phyloP scores from a whole-genome alignment of 2,329 filamentous ascomycete genomes.

The Ascosphaera apis region DNA sequence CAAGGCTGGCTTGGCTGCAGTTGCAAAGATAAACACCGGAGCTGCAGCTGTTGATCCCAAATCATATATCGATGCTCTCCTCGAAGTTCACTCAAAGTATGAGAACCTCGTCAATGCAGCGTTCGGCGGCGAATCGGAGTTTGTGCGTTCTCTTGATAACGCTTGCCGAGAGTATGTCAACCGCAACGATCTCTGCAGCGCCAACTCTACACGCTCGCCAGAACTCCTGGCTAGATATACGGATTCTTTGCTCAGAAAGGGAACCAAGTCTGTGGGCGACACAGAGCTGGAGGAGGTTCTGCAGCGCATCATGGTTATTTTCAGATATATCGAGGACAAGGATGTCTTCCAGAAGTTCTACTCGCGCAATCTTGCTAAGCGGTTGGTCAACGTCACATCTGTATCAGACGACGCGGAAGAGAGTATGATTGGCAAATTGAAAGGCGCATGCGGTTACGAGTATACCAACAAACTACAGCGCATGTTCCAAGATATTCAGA shows the following conservation, averaged over 20 bases:
- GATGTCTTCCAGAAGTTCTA: conserved; percentile 99
- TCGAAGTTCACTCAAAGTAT: conserved; percentile 88
- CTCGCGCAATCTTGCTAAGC: conserved; percentile 84
- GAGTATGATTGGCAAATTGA: conserved; percentile 98
- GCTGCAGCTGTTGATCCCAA: conserved; percentile 86
- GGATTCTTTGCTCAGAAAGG: conserved; percentile 79
- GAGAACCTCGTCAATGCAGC: conserved; percentile 75
- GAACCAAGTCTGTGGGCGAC: conserved; percentile 77
- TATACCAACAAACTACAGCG: conserved; percentile 98
- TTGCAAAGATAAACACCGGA: conserved; percentile 73
- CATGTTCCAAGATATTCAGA: conserved; percentile 99
- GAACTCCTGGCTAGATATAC: conserved; percentile 91
- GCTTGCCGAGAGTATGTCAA: conserved; percentile 97
- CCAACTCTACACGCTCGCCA: conserved; percentile 78
- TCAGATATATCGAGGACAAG: conserved; percentile 99
- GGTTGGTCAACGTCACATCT: conserved; percentile 81
- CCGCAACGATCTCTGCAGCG: conserved; percentile 85
- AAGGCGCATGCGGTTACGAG: conserved; percentile 95
- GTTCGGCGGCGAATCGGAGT: conserved; percentile 89
- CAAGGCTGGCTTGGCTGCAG: conserved; percentile 66
- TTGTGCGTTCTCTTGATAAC: conserved; percentile 87
- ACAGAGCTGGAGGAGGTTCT: conserved; percentile 76
- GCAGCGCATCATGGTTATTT: conserved; percentile 92
- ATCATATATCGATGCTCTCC: conserved; percentile 80
- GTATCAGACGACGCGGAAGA: conserved; percentile 95